Conservation (phyloP, 1,284 basidiomycete genomes). For the Phylloboletellus chloephorus region DNA sequence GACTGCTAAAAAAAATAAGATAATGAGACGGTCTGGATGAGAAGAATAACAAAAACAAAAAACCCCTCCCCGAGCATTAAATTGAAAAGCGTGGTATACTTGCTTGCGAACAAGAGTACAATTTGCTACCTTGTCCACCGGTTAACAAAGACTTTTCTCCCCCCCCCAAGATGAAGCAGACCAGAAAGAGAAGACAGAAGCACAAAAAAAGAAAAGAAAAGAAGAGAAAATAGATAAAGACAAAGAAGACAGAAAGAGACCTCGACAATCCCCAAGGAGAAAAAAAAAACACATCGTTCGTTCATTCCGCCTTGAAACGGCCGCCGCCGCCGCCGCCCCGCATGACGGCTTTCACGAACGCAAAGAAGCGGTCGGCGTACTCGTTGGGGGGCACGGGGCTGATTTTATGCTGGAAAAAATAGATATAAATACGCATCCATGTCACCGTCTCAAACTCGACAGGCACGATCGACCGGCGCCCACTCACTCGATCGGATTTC, state of each 20-base stretch:
- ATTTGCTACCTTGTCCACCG: slow-evolving; percentile 5
- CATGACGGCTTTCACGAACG: slow-evolving; percentile 85
- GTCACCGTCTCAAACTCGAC: not conserved
- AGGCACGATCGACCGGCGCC: not conserved
- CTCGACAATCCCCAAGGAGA: not conserved
- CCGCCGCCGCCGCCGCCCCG: slow-evolving; percentile 69
- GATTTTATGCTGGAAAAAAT: slow-evolving; percentile 72
- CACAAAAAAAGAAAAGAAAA: too few relatives aligned
- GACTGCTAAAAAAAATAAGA: not conserved
- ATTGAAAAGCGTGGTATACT: slow-evolving; percentile 22
- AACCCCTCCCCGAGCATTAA: too few relatives aligned
- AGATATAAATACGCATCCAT: slow-evolving; percentile 9
- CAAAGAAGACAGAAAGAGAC: not conserved
- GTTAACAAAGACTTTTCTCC: slow-evolving; percentile 1
- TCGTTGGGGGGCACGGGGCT: slow-evolving; percentile 83
- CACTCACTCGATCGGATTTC: slow-evolving; percentile 75
- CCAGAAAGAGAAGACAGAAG: not conserved
- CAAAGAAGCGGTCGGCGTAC: slow-evolving; percentile 83
- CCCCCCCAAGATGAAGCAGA: slow-evolving; percentile 20
- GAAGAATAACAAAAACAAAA: not conserved
- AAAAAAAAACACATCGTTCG: not conserved
- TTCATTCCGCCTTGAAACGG: slow-evolving; percentile 51
- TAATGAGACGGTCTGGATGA: too few relatives aligned
- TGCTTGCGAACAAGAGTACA: slow-evolving; percentile 10
- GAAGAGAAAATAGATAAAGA: not conserved